These are phyloP conservation scores for Trichoderma reesei DNA, from an alignment of 495 filamentous ascomycete species.

Conservation along the genomic window DNA sequence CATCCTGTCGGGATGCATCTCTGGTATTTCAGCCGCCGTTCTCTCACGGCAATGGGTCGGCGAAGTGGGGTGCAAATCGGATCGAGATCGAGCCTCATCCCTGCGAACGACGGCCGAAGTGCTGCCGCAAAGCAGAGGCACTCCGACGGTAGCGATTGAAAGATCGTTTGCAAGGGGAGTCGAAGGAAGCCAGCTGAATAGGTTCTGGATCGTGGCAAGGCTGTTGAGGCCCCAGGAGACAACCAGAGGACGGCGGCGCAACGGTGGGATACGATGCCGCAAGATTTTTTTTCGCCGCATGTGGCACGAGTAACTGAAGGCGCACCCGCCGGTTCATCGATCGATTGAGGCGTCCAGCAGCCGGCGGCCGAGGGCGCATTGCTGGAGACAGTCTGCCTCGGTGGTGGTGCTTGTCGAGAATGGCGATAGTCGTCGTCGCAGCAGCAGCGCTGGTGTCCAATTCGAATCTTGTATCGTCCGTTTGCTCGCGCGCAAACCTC, in stretches of 20 bases:
- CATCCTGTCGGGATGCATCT: not conserved
- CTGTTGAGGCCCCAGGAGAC: not conserved
- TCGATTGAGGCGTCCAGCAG: not conserved
- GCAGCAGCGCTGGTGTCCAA: not conserved
- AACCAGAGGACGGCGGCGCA: not conserved
- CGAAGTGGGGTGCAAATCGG: conserved; percentile 6
- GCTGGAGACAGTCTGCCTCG: not conserved
- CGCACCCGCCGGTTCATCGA: not conserved
- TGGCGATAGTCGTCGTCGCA: not conserved
- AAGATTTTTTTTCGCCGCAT: conserved; percentile 2
- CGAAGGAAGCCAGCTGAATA: not conserved
- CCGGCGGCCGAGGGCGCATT: not conserved
- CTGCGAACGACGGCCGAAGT: conserved; percentile 6
- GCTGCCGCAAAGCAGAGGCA: not conserved
- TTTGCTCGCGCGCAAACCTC: not conserved
- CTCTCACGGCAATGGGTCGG: not conserved
- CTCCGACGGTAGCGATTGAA: not conserved
- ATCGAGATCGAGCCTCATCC: not conserved
- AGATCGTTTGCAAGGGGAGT: not conserved
- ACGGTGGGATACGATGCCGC: not conserved
- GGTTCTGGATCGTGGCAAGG: not conserved
- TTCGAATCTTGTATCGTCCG: conserved; percentile 1
- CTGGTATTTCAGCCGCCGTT: not conserved
- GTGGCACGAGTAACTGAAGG: not conserved
- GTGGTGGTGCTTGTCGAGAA: not conserved